Evolutionary conservation across 2,329 filamentous ascomycete genomes (phyloP), one percentile per base, ranked within the genome.

Genomic region (Metarhizium robertsii): DNA sequence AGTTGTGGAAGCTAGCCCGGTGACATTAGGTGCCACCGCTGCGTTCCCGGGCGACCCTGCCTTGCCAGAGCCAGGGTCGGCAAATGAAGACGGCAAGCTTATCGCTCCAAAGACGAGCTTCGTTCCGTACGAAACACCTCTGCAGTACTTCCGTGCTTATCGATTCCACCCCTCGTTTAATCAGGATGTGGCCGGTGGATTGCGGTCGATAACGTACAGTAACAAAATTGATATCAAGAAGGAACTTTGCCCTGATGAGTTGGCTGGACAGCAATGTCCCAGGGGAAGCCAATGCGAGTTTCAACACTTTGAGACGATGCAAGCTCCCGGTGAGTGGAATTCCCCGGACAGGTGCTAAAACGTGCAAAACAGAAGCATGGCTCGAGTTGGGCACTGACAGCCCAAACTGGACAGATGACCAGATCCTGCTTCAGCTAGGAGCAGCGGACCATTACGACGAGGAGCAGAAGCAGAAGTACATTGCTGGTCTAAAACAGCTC

Each of bases 191-290:
- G 69, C 82, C 55, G 87, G 86, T 59, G 92, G 92, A 47, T 86
- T 91, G 66, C 86, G 87, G 67, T 97, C 94, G 60, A 79, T 95
- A 75, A 97, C 92, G 47, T 97, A 92, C 74, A 96, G 90, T 73
- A 89, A 95, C 71, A 86, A 85, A 62, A 95, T 99, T 71, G 85
- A 96, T 67, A 78, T 85, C 29, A 78, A 83, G 58, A 85, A 81
- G 62, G 80, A 82, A 59, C 67, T 97, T 51, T 99, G 94, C 71
- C 86, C 84, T 42, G 86, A 83, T 64, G 89, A 95, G 70, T 74
- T 88, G 59, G 77, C 79, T 50, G 85, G 84, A 53, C 83, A 84
- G 58, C 75, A 78, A 61, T 97, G 94, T 60, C 70, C 79, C 34
- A 85, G 86, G 62, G 88, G 92, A 66, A 69, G 74, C 57, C 76